phyloP scores from a whole-genome alignment of 805 yeast genomes.

The Torulaspora maleeae region DNA sequence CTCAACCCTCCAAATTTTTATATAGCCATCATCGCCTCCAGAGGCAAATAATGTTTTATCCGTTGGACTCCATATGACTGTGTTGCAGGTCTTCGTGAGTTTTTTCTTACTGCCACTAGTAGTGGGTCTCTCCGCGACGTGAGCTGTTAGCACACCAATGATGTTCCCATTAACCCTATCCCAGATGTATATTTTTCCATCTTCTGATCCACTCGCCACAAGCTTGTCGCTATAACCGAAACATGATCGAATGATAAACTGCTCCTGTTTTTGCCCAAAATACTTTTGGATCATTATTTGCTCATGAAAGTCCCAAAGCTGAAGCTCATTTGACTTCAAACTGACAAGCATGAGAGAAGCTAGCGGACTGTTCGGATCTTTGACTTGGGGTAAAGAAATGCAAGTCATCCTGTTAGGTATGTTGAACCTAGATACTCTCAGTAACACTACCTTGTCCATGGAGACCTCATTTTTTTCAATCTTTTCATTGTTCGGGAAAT shows the following conservation, averaged over 20 bases:
- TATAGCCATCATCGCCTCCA: slow-evolving; percentile 75
- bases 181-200: slow-evolving; percentile 75
- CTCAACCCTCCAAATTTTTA: slow-evolving; percentile 60
- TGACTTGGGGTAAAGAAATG: slow-evolving; percentile 46
- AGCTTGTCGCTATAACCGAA: slow-evolving; percentile 70
- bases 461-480: slow-evolving; percentile 18
- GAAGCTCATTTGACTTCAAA: slow-evolving; percentile 69
- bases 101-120: slow-evolving; percentile 20
- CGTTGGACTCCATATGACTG: slow-evolving; percentile 68
- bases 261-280: slow-evolving; percentile 67
- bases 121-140: slow-evolving; percentile 19
- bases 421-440: slow-evolving; percentile 42
- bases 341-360: slow-evolving; percentile 49
- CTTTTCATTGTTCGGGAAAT: slow-evolving; percentile 23
- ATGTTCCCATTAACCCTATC: slow-evolving; percentile 65
- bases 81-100: slow-evolving; percentile 49
- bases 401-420: slow-evolving; percentile 61
- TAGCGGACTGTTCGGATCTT: slow-evolving; percentile 5
- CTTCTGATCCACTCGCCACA: slow-evolving; percentile 79
- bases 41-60: slow-evolving; percentile 60
- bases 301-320: slow-evolving; percentile 69
- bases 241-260: slow-evolving; percentile 67
- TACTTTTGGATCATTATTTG: slow-evolving; percentile 57
- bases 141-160: slow-evolving; percentile 38
- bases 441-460: slow-evolving; percentile 25